A percentile compares a stretch with the other conserved stretches of the same genome.
Conservation (phyloP, 2,329 filamentous ascomycete genomes). For the Epichloe gansuensis region DNA sequence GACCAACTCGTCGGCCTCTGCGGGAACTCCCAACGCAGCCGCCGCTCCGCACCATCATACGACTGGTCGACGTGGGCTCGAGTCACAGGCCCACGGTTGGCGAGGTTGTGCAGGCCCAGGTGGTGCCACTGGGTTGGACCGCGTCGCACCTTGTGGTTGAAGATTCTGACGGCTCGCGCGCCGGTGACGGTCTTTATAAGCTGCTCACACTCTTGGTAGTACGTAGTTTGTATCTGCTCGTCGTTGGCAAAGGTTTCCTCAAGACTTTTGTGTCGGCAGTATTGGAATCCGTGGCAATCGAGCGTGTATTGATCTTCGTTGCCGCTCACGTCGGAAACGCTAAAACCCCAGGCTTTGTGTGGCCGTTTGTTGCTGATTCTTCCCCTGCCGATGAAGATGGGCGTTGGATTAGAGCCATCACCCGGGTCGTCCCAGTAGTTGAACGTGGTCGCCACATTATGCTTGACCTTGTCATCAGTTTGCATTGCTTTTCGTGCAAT, state of each 20-base stretch:
- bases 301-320: slow-evolving; percentile 28
- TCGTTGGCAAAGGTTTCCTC: slow-evolving; percentile 36
- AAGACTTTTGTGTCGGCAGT: slow-evolving; percentile 17
- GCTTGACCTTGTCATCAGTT: background rate
- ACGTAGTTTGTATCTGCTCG: slow-evolving; percentile 45
- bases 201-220: slow-evolving; percentile 61
- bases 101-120: slow-evolving; percentile 47
- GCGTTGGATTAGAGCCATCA: slow-evolving; percentile 28
- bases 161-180: slow-evolving; percentile 49
- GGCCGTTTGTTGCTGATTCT: slow-evolving; percentile 18
- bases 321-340: slow-evolving; percentile 26
- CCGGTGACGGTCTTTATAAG: slow-evolving; percentile 50
- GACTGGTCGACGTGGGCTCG: slow-evolving; percentile 42
- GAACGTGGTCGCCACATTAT: slow-evolving; percentile 23
- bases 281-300: slow-evolving; percentile 30
- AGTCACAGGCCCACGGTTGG: slow-evolving; percentile 34
- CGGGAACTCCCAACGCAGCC: slow-evolving; percentile 27
- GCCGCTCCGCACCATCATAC: slow-evolving; percentile 26
- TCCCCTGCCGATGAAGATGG: slow-evolving; percentile 19
- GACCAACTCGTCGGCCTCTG: slow-evolving; percentile 26
- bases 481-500: background rate
- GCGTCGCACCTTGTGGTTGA: slow-evolving; percentile 60
- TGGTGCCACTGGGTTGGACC: slow-evolving; percentile 48
- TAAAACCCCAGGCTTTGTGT: slow-evolving; percentile 31
- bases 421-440: slow-evolving; percentile 30